Base-by-base conservation (phyloP, 2,329 filamentous ascomycete genomes). In the Botrytis aclada region DNA sequence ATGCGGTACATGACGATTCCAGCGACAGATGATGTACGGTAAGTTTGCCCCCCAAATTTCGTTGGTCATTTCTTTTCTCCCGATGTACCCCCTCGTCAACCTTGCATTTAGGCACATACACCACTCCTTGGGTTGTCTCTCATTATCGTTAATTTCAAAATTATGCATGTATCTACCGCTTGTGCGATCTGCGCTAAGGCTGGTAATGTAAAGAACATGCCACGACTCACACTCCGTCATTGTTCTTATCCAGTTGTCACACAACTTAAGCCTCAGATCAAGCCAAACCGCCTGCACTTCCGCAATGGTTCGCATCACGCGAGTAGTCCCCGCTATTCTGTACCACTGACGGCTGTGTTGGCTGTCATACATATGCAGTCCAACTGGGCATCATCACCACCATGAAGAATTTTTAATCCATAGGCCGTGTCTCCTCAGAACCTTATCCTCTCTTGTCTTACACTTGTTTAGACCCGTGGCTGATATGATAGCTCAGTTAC, bases 11-110 rank as follows among this genome's bases (percentile, higher is more conserved):
- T 81, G 77, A 78, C 75, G 69, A 70, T 80, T 72, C 75, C 78
- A 62, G 70, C 78, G 29, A 73, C 80, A 77, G 80, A 82, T 79
- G 80, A 81, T 81, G 78, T 79, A 74, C 78, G 80, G 80, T 82
- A 74, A 79, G 80, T 80, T 56, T 45, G 65, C 65, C 47, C 47
- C 43, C 47, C 63, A 58, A 72, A 61, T 63, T 69, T 67, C 45
- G 78, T 80, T 79, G 78, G 77, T 75, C 69, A 25, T 73, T 62
- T 78, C 76, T 64, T 77, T 76, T 77, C 75, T 70, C 34, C 71
- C 69, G 47, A 69, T 73, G 41, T 71, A 72, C 70, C 70, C 70
- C 63, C 63, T 54, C 41, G 54, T 74, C 75, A 75, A 74, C 76
- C 75, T 73, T 74, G 75, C 74, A 77, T 77, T 77, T 77, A 77